Evolutionary conservation across 495 filamentous ascomycete genomes (phyloP).

Genomic region (Aspergillus cristatus): DNA sequence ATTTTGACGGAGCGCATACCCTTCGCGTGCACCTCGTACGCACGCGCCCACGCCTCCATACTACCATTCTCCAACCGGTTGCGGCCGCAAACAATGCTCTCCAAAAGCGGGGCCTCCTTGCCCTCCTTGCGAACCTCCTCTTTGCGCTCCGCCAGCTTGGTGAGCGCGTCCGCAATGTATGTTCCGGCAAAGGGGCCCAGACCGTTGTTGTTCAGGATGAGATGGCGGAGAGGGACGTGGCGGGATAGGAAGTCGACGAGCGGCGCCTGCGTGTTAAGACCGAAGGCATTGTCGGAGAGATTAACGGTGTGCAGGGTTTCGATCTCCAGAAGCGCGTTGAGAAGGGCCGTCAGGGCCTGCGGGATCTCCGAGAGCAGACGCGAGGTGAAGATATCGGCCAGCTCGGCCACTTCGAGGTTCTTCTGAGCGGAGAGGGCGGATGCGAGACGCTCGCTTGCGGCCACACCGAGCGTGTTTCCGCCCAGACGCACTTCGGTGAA

Average conservation of each 20-base stretch:
- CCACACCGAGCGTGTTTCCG: slow-evolving; percentile 87
- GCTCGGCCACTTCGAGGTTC: slow-evolving; percentile 71
- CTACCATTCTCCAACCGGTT: slow-evolving; percentile 92
- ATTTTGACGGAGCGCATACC: slow-evolving; percentile 80
- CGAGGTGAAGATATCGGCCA: slow-evolving; percentile 95
- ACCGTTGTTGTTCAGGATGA: slow-evolving; percentile 98
- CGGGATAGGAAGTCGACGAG: slow-evolving; percentile 77
- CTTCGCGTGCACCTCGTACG: slow-evolving; percentile 68
- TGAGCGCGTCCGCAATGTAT: slow-evolving; percentile 70
- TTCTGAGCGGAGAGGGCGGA: slow-evolving; percentile 71
- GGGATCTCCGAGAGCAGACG: slow-evolving; percentile 92
- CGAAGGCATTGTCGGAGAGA: slow-evolving; percentile 96
- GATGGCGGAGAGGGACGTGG: slow-evolving; percentile 79
- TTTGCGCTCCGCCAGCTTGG: slow-evolving; percentile 71
- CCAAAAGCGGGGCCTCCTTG: slow-evolving; percentile 66
- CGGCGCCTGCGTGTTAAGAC: slow-evolving; percentile 78
- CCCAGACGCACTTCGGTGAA: slow-evolving; percentile 76
- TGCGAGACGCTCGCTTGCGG: slow-evolving; percentile 74
- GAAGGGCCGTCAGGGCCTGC: slow-evolving; percentile 71
- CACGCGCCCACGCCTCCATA: slow-evolving; percentile 89
- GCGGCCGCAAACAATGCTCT: slow-evolving; percentile 91
- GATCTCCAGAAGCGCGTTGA: slow-evolving; percentile 76
- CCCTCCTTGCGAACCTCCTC: slow-evolving; percentile 59
- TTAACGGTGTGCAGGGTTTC: slow-evolving; percentile 82
- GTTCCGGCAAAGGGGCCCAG: slow-evolving; percentile 83